Percentiles rank a stretch among this genome's conserved stretches.
Evolutionary conservation across 805 yeast genomes (phyloP).

Genomic region (Lachancea kluyveri): DNA sequence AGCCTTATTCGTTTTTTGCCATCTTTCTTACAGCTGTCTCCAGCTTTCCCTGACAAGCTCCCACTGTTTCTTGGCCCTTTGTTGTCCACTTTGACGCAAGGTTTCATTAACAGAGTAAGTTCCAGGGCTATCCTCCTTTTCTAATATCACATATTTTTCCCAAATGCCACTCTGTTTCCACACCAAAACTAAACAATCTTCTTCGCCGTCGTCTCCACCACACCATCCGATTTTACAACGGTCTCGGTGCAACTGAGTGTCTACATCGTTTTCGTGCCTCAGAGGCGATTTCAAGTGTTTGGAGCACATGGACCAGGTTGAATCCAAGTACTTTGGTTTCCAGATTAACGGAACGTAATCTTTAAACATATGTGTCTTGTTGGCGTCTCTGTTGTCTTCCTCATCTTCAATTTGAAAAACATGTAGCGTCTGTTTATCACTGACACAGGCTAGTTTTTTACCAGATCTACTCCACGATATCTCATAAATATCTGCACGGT

Average conservation of each 20-base stretch:
- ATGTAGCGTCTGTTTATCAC: conserved; percentile 88
- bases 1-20: conserved; percentile 12
- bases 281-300: conserved; percentile 40
- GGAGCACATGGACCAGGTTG: conserved; percentile 85
- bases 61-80: conserved; percentile 38
- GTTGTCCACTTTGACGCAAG: conserved; percentile 16
- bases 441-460: conserved; percentile 69
- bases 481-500: conserved; percentile 73
- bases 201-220: conserved; percentile 34
- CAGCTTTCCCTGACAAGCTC: conserved; percentile 66
- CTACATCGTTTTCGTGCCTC: conserved; percentile 20
- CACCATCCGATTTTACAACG: conserved; percentile 30
- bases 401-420: conserved; percentile 46
- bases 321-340: conserved; percentile 52
- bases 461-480: conserved; percentile 81
- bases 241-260: conserved; percentile 19
- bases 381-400: conserved; percentile 22
- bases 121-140: conserved; percentile 29
- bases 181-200: conserved; percentile 63
- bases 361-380: conserved; percentile 61
- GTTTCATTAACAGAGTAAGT: conserved; percentile 18
- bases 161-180: conserved; percentile 73
- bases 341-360: conserved; percentile 47
- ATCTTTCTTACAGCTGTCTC: conserved; percentile 41
- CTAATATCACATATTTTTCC: conserved; percentile 79